Conservation (phyloP, 2,329 filamentous ascomycete genomes). For the Botrytis elliptica region DNA sequence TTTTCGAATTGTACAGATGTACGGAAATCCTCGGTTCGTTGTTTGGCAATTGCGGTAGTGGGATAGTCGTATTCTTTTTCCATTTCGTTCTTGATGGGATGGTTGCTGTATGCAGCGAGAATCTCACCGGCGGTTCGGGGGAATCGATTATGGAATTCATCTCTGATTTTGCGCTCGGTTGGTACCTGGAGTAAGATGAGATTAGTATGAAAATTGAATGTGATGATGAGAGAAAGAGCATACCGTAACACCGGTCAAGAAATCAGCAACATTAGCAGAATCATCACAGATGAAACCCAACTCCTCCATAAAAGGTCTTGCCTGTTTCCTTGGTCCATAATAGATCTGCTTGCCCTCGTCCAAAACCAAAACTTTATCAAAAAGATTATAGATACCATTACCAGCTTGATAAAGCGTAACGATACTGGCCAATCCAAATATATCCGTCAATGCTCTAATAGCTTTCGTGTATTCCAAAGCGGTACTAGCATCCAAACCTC, state of each 20-base stretch:
- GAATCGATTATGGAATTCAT: constrained; percentile 43
- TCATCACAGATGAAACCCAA: constrained; percentile 62
- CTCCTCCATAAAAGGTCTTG: constrained; percentile 62
- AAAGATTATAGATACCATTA: constrained; percentile 67
- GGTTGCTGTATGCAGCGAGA: constrained; percentile 51
- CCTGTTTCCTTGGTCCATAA: constrained; percentile 59
- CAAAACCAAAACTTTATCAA: constrained; percentile 68
- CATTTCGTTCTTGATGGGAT: constrained; percentile 51
- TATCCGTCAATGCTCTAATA: constrained; percentile 63
- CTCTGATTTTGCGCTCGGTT: constrained; percentile 62
- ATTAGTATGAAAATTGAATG: neutral
- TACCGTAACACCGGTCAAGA: constrained; percentile 54
- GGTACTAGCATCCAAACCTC: constrained; percentile 64
- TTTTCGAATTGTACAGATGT: constrained; percentile 55
- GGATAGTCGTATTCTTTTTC: constrained; percentile 58
- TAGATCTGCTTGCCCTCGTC: constrained; percentile 65
- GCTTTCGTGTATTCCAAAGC: constrained; percentile 65
- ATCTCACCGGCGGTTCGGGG: constrained; percentile 49
- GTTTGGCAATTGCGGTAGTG: constrained; percentile 46
- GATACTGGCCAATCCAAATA: constrained; percentile 58
- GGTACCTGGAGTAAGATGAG: constrained; percentile 35
- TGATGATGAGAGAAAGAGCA: neutral
- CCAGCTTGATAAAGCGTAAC: constrained; percentile 69
- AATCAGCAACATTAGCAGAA: constrained; percentile 64
- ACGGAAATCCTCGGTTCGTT: constrained; percentile 50